Evolutionary conservation across 495 filamentous ascomycete species (phyloP).

Genomic region (Cairneyella variabilis): DNA sequence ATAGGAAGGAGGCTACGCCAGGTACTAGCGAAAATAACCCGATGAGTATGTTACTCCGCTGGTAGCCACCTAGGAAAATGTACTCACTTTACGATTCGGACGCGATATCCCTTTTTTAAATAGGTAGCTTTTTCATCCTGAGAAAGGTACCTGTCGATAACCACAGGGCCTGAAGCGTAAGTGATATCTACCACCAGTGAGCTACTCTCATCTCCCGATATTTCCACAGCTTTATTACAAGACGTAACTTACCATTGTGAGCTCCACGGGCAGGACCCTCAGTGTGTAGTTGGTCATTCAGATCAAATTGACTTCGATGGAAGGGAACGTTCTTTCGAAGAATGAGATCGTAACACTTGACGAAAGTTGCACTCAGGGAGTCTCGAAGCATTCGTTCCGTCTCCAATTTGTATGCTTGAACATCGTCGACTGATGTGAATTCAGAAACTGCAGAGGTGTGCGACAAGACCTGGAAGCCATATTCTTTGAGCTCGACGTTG

Average conservation of each 20-base stretch:
- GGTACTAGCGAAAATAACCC: neutral
- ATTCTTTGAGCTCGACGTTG: neutral
- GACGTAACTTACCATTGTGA: conserved; percentile 5
- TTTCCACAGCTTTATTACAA: neutral
- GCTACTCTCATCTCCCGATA: neutral
- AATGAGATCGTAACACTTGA: neutral
- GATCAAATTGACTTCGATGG: neutral
- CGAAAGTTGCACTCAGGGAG: neutral
- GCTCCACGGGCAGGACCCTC: conserved; percentile 1
- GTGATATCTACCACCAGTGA: neutral
- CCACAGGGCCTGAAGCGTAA: neutral
- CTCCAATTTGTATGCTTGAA: neutral
- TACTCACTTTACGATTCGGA: conserved; percentile 1
- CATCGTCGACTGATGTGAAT: neutral
- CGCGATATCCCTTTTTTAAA: neutral
- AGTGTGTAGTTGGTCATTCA: neutral
- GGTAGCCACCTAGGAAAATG: too few species aligned
- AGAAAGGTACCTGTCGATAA: neutral
- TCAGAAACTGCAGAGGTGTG: neutral
- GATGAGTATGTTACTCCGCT: neutral
- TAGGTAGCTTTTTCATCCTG: neutral
- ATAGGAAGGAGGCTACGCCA: conserved; percentile 7
- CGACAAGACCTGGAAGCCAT: neutral
- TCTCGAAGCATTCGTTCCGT: neutral
- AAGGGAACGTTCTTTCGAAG: neutral